phyloP scores from a whole-genome alignment of 306 rosid species.

The Cicer chorassanicum region DNA sequence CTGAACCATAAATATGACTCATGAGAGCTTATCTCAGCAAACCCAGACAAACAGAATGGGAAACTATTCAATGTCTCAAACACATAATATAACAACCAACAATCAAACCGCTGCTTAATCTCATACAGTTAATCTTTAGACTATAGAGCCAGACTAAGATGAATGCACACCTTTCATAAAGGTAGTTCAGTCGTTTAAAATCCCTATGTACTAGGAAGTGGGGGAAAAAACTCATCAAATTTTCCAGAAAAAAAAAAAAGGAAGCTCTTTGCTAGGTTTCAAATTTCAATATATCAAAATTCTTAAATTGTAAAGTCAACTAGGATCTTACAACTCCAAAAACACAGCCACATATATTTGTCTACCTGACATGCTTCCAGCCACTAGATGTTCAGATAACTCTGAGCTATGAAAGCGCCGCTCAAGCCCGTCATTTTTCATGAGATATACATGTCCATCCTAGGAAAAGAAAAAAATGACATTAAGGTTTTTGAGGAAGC shows the following conservation, averaged over 20 bases:
- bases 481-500: conserved; percentile 25
- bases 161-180: conserved; percentile 1
- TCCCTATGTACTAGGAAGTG: background rate
- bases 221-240: background rate
- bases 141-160: background rate
- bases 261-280: background rate
- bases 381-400: conserved; percentile 57
- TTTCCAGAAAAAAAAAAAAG: conserved; percentile 6
- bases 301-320: conserved; percentile 24
- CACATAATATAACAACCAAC: conserved; percentile 19
- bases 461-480: conserved; percentile 47
- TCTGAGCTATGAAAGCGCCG: conserved; percentile 58
- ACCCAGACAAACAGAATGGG: conserved; percentile 35
- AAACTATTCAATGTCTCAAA: conserved; percentile 32
- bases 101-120: conserved; percentile 25
- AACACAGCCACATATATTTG: conserved; percentile 28
- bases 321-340: conserved; percentile 28
- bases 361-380: conserved; percentile 65
- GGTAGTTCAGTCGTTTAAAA: conserved; percentile 1
- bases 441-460: conserved; percentile 52
- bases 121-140: conserved; percentile 7
- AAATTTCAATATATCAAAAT: conserved; percentile 19
- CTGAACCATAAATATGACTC: conserved; percentile 14
- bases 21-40: conserved; percentile 26
- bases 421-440: conserved; percentile 63